Evolutionary conservation across 177 flowering plant genomes (phyloP).

Genomic region (Vitis hybrid): DNA sequence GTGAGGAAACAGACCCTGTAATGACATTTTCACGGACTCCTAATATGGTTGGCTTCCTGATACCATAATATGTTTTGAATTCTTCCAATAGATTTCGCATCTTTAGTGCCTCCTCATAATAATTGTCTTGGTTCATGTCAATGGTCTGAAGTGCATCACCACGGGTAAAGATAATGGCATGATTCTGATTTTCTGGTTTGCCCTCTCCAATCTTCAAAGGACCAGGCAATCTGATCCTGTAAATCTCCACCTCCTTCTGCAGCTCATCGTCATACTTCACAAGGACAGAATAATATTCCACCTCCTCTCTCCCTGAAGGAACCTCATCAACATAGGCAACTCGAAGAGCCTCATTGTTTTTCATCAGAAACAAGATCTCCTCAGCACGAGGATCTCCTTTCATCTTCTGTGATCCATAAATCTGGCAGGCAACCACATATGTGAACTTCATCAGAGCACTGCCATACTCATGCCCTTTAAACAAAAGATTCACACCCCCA

Average conservation of each 20-base stretch:
- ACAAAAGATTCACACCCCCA: slow-evolving; percentile 59
- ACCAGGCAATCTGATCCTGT: slow-evolving; percentile 83
- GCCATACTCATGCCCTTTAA: slow-evolving; percentile 78
- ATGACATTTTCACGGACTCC: slow-evolving; percentile 93
- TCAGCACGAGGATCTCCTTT: slow-evolving; percentile 73
- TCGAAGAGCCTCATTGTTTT: slow-evolving; percentile 87
- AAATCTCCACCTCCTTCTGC: slow-evolving; percentile 85
- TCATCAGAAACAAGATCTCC: slow-evolving; percentile 76
- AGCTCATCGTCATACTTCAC: slow-evolving; percentile 82
- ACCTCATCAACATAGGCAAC: slow-evolving; percentile 96
- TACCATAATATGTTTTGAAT: slow-evolving; percentile 58
- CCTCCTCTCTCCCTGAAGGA: slow-evolving; percentile 53
- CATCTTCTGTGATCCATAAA: slow-evolving; percentile 87
- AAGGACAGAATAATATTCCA: slow-evolving; percentile 81
- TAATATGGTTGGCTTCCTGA: slow-evolving; percentile 84
- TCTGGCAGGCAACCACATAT: slow-evolving; percentile 88
- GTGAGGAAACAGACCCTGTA: slow-evolving; percentile 95
- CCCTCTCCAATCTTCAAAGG: slow-evolving; percentile 96
- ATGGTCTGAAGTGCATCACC: slow-evolving; percentile 97
- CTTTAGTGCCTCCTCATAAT: slow-evolving; percentile 95
- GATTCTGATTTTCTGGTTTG: slow-evolving; percentile 97
- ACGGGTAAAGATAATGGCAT: slow-evolving; percentile 91
- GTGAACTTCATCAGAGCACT: slow-evolving; percentile 86
- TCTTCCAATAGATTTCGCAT: slow-evolving; percentile 93
- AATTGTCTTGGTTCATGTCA: slow-evolving; percentile 97